Evolutionary conservation across 495 filamentous ascomycete species (phyloP).

Genomic region (Aspergillus olivimuriae): DNA sequence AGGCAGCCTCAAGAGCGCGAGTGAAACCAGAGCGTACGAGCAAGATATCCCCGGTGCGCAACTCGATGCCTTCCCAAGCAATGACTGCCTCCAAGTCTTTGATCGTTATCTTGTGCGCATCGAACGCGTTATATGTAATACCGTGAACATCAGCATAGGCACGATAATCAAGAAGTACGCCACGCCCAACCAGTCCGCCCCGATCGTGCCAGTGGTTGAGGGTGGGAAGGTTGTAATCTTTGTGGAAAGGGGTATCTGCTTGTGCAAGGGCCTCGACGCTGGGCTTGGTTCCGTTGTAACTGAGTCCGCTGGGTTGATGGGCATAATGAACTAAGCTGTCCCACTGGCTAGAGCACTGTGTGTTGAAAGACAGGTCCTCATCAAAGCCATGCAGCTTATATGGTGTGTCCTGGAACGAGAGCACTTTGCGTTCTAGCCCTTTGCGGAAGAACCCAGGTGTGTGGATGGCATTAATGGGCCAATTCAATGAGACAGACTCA

Average conservation of each 20-base stretch:
- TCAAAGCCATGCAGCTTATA: conserved; percentile 7
- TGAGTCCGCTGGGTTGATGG: not conserved
- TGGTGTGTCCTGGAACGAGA: not conserved
- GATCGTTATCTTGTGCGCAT: not conserved
- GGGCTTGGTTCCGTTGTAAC: conserved; percentile 12
- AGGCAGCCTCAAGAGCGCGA: not conserved
- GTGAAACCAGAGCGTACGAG: not conserved
- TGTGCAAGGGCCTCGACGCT: too few relatives aligned
- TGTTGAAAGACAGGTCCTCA: conserved; percentile 34
- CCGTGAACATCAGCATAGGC: not conserved
- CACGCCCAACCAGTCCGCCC: conserved; percentile 11
- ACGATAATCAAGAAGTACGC: conserved; percentile 2
- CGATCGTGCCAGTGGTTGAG: conserved; percentile 8
- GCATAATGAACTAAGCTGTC: conserved; percentile 11
- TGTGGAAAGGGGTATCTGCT: too few relatives aligned
- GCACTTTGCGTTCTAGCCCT: not conserved
- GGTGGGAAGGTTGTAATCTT: too few relatives aligned
- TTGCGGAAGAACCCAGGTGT: conserved; percentile 7
- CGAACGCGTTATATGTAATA: not conserved
- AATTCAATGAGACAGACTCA: conserved; percentile 26
- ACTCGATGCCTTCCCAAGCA: not conserved
- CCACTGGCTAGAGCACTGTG: conserved; percentile 30
- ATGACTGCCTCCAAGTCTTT: not conserved
- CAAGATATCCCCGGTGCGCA: not conserved
- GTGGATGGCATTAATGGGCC: too few relatives aligned